Evolutionary conservation across 1,284 basidiomycete species (phyloP).

Genomic region (Naganishia albida): DNA sequence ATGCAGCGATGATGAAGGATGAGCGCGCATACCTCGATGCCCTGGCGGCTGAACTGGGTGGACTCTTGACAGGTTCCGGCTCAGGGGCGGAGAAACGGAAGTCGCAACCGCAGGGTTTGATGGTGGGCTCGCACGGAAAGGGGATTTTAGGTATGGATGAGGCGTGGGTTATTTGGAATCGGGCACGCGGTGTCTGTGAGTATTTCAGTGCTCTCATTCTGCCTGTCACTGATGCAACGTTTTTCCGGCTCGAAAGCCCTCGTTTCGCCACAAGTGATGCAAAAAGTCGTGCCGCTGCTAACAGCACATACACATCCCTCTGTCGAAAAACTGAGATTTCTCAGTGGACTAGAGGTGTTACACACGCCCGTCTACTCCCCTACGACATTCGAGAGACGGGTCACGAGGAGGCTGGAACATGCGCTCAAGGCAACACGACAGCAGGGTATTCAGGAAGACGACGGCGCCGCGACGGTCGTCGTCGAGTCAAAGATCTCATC

Average conservation of each 20-base stretch:
- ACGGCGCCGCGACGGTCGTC: not conserved
- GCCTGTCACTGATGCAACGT: constrained; percentile 6
- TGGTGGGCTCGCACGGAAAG: constrained; percentile 47
- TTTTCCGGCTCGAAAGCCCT: constrained; percentile 61
- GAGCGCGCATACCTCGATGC: constrained; percentile 78
- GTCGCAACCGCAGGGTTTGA: constrained; percentile 44
- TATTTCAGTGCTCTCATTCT: constrained; percentile 34
- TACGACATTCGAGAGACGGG: constrained; percentile 65
- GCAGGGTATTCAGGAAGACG: not conserved
- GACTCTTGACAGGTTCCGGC: constrained; percentile 61
- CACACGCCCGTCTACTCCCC: constrained; percentile 76
- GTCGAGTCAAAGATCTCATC: not conserved
- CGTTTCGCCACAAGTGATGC: constrained; percentile 80
- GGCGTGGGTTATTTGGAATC: constrained; percentile 97
- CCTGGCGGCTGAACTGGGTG: constrained; percentile 78
- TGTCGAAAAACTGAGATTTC: constrained; percentile 68
- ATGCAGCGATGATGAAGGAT: constrained; percentile 73
- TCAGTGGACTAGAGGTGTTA: constrained; percentile 73
- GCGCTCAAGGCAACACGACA: not conserved
- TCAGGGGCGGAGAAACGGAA: constrained; percentile 55
- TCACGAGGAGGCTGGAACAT: constrained; percentile 56
- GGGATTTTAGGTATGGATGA: constrained; percentile 89
- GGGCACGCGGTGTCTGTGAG: constrained; percentile 87
- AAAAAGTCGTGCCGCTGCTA: constrained; percentile 70
- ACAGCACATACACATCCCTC: constrained; percentile 67